Evolutionary conservation across 2,329 filamentous ascomycete genomes (phyloP), one percentile per base, ranked within the genome.

Genomic region (Apiospora aurea): DNA sequence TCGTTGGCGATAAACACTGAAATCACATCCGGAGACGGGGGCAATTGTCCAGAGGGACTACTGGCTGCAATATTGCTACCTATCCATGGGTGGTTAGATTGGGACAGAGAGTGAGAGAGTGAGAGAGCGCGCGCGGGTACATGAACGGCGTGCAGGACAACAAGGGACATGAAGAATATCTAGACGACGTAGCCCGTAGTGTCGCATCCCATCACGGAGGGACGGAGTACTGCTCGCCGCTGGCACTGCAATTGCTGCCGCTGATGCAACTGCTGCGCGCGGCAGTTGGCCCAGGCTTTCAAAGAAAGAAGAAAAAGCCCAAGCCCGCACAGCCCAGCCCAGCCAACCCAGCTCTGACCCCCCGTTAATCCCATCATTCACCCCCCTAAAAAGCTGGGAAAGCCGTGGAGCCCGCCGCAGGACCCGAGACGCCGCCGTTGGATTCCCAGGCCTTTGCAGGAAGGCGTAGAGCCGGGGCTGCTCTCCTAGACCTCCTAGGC

Each of bases 351-450:
- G 57, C 57, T 61, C 57, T 41, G 57, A 64, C 57, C 57, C 53
- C 49, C 53, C 53, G 53, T 61, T 61, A 61, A 61, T 61, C 16
- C 53, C 53, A 61, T 49, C 67, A 44, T 29, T 3, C 26, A n/a
- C 26, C 67, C 44, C 44, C 68, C 46, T 69, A 51, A 51, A 51
- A 51, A 69, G 46, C 68, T 69, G 68, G 57, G 57, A 64, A 44
- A 69, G 68, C 68, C 68, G 68, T 69, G 68, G 68, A 57, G 68
- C 68, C 57, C 68, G 68, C 68, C 68, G 68, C 47, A 38, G 44
- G 46, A 51, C 47, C 68, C 68, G 68, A 69, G 68, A 69, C 68
- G 68, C 47, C 68, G 68, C 47, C 68, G 68, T 69, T 51, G 47
- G 49, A 69, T 46, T 51, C 47, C 24, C 68, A 69, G 68, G 68